These are phyloP conservation scores for Chlorella sp. DNA, from an alignment of 139 green algal genomes.

Conservation along the genomic window DNA sequence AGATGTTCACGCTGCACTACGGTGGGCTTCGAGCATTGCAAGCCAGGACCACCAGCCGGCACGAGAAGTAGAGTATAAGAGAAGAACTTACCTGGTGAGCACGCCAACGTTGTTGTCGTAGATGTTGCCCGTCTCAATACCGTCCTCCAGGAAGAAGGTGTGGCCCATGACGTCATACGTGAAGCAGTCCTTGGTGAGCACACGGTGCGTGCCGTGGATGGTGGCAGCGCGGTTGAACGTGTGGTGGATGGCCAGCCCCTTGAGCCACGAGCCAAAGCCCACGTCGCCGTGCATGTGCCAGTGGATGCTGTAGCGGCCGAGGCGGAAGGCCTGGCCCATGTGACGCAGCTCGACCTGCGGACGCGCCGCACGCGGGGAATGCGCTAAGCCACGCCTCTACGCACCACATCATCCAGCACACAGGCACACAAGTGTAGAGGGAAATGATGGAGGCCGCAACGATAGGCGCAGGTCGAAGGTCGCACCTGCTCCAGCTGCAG, in stretches of 20 bases:
- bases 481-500: slow-evolving; percentile 3
- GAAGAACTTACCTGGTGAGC: too few relatives aligned
- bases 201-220: slow-evolving; percentile 60
- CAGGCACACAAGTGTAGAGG: too few relatives aligned
- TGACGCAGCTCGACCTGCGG: slow-evolving; percentile 18
- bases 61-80: too few relatives aligned
- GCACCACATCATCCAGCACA: too few relatives aligned
- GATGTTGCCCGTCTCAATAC: slow-evolving; percentile 45
- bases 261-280: slow-evolving; percentile 31
- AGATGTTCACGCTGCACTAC: too few relatives aligned
- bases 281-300: slow-evolving; percentile 63
- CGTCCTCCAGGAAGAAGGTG: slow-evolving; percentile 54
- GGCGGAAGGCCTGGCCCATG: slow-evolving; percentile 31
- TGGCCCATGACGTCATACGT: slow-evolving; percentile 52
- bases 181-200: slow-evolving; percentile 46
- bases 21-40: too few relatives aligned
- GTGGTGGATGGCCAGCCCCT: slow-evolving; percentile 46
- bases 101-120: slow-evolving; percentile 56
- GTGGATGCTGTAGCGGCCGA: slow-evolving; percentile 66
- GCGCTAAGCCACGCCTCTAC: too few relatives aligned
- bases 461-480: too few relatives aligned
- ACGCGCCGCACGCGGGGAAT: too few relatives aligned
- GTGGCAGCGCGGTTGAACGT: slow-evolving; percentile 61
- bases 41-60: too few relatives aligned
- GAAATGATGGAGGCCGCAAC: too few relatives aligned